phyloP scores from a whole-genome alignment of 140 eudicot species.

The Bidens hawaiensis region DNA sequence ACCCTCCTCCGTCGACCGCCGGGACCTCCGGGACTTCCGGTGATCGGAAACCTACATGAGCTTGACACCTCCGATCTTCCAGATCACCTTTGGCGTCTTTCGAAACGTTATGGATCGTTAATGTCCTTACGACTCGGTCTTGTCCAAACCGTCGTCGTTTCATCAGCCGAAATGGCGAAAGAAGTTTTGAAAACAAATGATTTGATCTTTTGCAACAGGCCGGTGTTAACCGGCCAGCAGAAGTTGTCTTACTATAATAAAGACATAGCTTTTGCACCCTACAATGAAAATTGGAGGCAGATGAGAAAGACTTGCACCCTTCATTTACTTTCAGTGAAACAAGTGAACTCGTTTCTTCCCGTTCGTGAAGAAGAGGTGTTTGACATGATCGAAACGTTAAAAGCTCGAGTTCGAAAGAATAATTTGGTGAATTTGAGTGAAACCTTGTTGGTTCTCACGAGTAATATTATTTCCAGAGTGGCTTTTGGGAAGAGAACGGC shows the following conservation, averaged over 20 bases:
- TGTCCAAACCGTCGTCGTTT: conserved; percentile 35
- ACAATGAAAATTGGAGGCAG: conserved; percentile 37
- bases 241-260: conserved; percentile 19
- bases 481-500: conserved; percentile 30
- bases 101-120: conserved; percentile 31
- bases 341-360: conserved; percentile 31
- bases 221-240: conserved; percentile 11
- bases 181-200: conserved; percentile 34
- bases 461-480: conserved; percentile 23
- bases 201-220: conserved; percentile 30
- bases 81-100: conserved; percentile 24
- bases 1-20: conserved; percentile 31
- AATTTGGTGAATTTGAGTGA: conserved; percentile 25
- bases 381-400: conserved; percentile 12
- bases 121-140: conserved; percentile 38
- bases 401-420: not conserved
- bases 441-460: conserved; percentile 10
- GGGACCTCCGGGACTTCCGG: conserved; percentile 43
- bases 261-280: conserved; percentile 31
- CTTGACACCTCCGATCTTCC: conserved; percentile 28
- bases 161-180: conserved; percentile 36
- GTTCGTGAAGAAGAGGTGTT: conserved; percentile 38
- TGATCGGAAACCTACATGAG: conserved; percentile 52
- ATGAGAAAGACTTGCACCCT: conserved; percentile 20
- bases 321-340: conserved; percentile 30